Base-by-base conservation (phyloP, 495 filamentous ascomycete genomes). In the Aspergillus olivimuriae region DNA sequence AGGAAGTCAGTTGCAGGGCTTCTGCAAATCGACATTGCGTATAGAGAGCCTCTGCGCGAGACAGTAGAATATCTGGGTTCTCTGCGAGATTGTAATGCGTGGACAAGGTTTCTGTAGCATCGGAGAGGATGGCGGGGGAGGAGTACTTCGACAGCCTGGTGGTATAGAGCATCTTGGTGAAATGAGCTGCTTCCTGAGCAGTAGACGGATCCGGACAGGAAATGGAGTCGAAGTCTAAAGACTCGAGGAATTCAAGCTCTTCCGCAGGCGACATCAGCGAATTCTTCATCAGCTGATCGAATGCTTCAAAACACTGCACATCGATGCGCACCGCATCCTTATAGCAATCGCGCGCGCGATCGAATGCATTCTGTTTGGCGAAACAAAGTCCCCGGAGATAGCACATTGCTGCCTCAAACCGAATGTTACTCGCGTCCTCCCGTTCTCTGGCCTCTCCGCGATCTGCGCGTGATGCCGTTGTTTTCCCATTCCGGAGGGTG, bases 281-380 rank as follows among this genome's bases (percentile, higher is more conserved):
- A 63, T 97, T 97, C 69, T 90, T 89, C 84, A 96, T 95, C 38
- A 99, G 75, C 62, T 95, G 89, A 46, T 95, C 90, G 56, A 97
- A 97, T 2, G 92, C 92, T 60, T 99, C 92, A 56, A 94, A 97
- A 62, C 92, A 99, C 60, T 96, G 90, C 4, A 97, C 89, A 60
- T 99, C 94, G 56, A 99, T 96, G 36, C 86, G 76, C 32, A 97
- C 87, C 5, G 92, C 92, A 53, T 94, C 87, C 68, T 95, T 96
- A 73, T 96, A 99, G 66, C 94, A 96, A 55, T 96, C 89, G 55
- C 95, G 95, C 26, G 92, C 92, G 19, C 90, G 82, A 57, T 99
- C 94, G 51, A 96, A 97, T 11, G 90, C 86, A 63, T 97, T 99
- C 65, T 94, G 88, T 63, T 95, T 96, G 14, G 92, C 90, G 56